Evolutionary conservation across 176 grass and related monocot species (phyloP), one percentile per base, ranked within the genome.

Genomic region (Hsuehochloa calcarea): DNA sequence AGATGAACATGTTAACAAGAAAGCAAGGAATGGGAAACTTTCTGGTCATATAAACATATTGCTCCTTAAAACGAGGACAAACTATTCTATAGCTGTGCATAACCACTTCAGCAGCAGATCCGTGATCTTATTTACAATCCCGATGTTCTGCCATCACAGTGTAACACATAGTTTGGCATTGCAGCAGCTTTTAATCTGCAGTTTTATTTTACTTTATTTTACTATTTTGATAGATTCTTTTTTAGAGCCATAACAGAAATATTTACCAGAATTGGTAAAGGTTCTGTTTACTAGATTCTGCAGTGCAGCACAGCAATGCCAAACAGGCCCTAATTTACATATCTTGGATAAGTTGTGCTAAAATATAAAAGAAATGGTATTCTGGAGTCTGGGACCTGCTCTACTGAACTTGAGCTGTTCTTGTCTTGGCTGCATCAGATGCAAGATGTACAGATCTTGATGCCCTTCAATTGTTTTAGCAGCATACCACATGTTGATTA

Each of bases 271-370:
- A 73, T 29, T 19, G 34, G 65, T 79, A 79, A 78, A 15, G 12
- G 10, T 62, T 52, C 44, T 23, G 31, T 80, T n/a, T 66, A 35
- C 19, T 37, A 1, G 20, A 86, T 79, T 62, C 52, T 27, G 49
- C 26, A 35, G 16, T 27, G 11, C 61, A 77, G 50, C 45, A 15
- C 62, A 77, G 16, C 20, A 52, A 68, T 71, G 43, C 43, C 52
- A 60, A 83, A 47, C 19, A 62, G 58, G 17, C 6, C 41, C 40
- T 25, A 49, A 63, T 35, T 61, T 12, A 45, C 26, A 70, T 50
- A 4, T 47, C 29, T 44, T 66, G 5, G 70, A 69, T n/a, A 46
- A 40, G 17, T 29, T 87, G 13, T 81, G 19, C 47, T 87, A 76
- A 75, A 31, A 35, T 68, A 49, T 41, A 23, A 68, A 35, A 75